A percentile compares a stretch with the other conserved stretches of the same genome.
Evolutionary conservation across 371 early-diverging fungal genomes (phyloP).

Genomic region (Fennellomyces sp.): DNA sequence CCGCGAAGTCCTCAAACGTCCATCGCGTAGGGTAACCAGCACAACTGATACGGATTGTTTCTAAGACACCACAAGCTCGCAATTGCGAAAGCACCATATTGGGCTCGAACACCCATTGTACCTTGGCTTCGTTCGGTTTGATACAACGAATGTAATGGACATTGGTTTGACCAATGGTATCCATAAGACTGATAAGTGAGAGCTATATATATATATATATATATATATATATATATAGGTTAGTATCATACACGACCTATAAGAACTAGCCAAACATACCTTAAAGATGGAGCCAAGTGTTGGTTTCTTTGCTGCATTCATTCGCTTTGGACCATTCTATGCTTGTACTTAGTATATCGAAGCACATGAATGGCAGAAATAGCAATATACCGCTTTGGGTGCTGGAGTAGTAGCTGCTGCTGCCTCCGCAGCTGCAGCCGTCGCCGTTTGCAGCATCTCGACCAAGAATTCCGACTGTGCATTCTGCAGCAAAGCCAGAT

Average conservation of each 20-base stretch:
- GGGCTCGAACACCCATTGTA: conserved; percentile 88
- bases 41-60: conserved; percentile 99
- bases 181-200: conserved; percentile 92
- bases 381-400: conserved; percentile 3
- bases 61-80: conserved; percentile 99
- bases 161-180: conserved; percentile 89
- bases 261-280: too few relatives aligned
- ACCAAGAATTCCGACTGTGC: conserved; percentile 76
- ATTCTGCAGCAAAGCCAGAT: conserved; percentile 70
- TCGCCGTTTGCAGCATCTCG: conserved; percentile 68
- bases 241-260: too few relatives aligned
- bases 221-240: background rate
- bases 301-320: conserved; percentile 69
- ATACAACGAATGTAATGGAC: conserved; percentile 98
- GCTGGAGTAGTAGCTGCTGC: conserved; percentile 15
- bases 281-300: conserved; percentile 90
- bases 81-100: conserved; percentile 94
- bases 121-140: conserved; percentile 95
- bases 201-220: conserved; percentile 25
- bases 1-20: conserved; percentile 91
- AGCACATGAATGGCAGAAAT: conserved; percentile 14
- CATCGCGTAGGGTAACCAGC: conserved; percentile 98
- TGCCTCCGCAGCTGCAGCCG: conserved; percentile 43
- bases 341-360: too few relatives aligned
- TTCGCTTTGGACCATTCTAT: conserved; percentile 10